Evolutionary conservation across 495 filamentous ascomycete species (phyloP).

Genomic region (Xylaria intraflava): DNA sequence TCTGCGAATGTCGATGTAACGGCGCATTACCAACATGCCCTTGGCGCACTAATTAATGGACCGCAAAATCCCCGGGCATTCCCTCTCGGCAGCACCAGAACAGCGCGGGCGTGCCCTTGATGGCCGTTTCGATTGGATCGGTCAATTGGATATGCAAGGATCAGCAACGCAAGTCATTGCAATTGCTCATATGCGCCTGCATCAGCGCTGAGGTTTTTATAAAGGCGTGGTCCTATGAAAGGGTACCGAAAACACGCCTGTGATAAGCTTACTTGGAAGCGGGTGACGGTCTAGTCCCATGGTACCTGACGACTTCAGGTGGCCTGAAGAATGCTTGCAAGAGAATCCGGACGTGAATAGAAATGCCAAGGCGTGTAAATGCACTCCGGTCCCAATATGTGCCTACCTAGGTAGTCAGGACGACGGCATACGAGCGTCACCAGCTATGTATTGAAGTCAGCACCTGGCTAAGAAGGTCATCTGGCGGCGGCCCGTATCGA

Average conservation of each 20-base stretch:
- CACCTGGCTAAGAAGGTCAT: too few relatives aligned
- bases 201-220: slow-evolving; percentile 59
- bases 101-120: slow-evolving; percentile 1
- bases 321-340: slow-evolving; percentile 25
- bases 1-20: slow-evolving; percentile 31
- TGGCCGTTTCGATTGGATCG: not conserved
- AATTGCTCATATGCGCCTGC: slow-evolving; percentile 42
- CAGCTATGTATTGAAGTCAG: too few relatives aligned
- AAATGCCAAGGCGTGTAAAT: too few relatives aligned
- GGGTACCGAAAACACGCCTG: not conserved
- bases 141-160: slow-evolving; percentile 46
- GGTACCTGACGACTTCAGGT: slow-evolving; percentile 41
- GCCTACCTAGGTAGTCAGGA: too few relatives aligned
- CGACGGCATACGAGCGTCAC: too few relatives aligned
- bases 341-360: slow-evolving; percentile 11
- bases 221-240: slow-evolving; percentile 29
- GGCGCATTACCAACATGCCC: not conserved
- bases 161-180: slow-evolving; percentile 37
- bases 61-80: slow-evolving; percentile 7
- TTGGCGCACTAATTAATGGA: not conserved
- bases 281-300: slow-evolving; percentile 39
- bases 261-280: slow-evolving; percentile 41
- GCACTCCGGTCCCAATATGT: too few relatives aligned
- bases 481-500: too few relatives aligned
- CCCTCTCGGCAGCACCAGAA: slow-evolving; percentile 10